Evolutionary conservation across 257 asterid species (phyloP).

Genomic region (Petunia axillaris): DNA sequence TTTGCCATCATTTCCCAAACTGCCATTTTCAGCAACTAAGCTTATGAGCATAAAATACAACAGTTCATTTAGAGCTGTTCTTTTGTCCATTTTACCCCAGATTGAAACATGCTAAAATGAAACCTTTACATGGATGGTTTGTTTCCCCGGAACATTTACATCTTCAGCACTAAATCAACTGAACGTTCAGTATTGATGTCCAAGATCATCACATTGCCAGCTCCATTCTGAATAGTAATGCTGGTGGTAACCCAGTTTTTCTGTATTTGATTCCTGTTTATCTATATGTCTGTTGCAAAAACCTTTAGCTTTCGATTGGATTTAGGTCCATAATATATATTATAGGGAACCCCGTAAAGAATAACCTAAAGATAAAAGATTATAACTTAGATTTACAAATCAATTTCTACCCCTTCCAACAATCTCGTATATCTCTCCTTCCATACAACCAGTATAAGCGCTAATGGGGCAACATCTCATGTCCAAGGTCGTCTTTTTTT

Average conservation of each 20-base stretch:
- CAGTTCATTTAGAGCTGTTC: neutral
- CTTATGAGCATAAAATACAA: neutral
- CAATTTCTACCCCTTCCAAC: neutral
- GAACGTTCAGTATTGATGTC: neutral
- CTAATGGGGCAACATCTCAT: neutral
- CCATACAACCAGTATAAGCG: neutral
- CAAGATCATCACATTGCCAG: too few species aligned
- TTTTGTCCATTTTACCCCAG: neutral
- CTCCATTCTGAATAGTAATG: too few species aligned
- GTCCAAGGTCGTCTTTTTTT: neutral
- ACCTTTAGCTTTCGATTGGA: neutral
- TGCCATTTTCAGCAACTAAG: neutral
- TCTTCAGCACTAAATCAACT: neutral
- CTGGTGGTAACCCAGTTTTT: neutral
- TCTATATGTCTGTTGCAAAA: neutral
- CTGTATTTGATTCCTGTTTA: neutral
- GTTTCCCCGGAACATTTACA: neutral
- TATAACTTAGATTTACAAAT: neutral
- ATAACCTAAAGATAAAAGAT: neutral
- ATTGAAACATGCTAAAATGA: neutral
- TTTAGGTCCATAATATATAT: neutral
- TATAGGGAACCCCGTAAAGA: neutral
- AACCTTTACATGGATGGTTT: neutral
- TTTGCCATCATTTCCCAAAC: neutral
- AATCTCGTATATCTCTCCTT: neutral